Conservation (phyloP, 352 stramenopile species). For the Phytopythium oedochilum region DNA sequence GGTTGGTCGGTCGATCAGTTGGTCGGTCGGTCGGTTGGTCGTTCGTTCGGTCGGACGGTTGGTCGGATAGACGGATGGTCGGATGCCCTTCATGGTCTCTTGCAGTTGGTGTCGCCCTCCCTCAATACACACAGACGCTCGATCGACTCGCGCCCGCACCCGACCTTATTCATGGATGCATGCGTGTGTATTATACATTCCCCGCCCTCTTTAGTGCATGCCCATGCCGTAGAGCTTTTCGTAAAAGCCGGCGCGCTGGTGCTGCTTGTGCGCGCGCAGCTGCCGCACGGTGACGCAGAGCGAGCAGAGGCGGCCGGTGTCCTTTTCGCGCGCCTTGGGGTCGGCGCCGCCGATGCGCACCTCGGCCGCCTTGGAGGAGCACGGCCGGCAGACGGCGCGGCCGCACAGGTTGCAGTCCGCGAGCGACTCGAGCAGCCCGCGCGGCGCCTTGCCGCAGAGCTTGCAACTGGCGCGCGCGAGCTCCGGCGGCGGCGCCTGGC, state of each 20-base stretch:
- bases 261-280: constrained; percentile 70
- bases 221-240: constrained; percentile 68
- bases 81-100: too few species aligned
- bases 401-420: constrained; percentile 75
- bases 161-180: too few species aligned
- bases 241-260: constrained; percentile 70
- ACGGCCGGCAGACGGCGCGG: constrained; percentile 77
- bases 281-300: constrained; percentile 79
- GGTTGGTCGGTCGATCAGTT: neutral
- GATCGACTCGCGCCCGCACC: too few species aligned
- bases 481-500: constrained; percentile 46
- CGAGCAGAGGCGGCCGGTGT: constrained; percentile 57
- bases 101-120: too few species aligned
- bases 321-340: constrained; percentile 54
- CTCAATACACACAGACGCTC: too few species aligned
- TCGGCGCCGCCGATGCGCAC: constrained; percentile 54
- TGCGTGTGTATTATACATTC: too few species aligned
- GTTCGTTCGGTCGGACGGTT: too few species aligned
- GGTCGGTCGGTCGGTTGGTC: too few species aligned
- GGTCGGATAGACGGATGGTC: too few species aligned
- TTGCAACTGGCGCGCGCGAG: constrained; percentile 69
- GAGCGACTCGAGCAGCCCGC: constrained; percentile 66
- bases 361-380: constrained; percentile 72
- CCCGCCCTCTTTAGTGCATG: constrained; percentile 24
- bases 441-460: constrained; percentile 71